Conservation (phyloP, 2,329 filamentous ascomycete genomes). For the Claviceps sp. region DNA sequence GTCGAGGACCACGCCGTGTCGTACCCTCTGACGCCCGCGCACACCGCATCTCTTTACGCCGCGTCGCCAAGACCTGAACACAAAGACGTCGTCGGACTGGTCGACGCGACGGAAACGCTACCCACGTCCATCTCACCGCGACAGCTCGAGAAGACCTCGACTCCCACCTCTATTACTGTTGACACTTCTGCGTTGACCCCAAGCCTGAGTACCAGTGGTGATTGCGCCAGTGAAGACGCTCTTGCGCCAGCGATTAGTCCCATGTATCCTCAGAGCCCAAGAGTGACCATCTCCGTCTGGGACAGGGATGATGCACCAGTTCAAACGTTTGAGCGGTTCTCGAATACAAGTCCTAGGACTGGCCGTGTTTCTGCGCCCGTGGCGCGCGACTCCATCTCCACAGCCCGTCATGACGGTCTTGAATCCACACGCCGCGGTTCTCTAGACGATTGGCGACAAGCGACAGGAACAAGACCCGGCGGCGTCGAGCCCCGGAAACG, state of each 20-base stretch:
- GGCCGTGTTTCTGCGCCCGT: constrained; percentile 4
- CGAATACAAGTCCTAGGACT: constrained; percentile 24
- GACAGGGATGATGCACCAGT: constrained; percentile 27
- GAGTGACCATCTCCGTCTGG: constrained; percentile 44
- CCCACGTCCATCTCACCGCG: constrained; percentile 28
- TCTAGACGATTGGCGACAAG: constrained; percentile 27
- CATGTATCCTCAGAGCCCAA: constrained; percentile 37
- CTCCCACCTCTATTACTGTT: constrained; percentile 17
- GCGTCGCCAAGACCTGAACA: constrained; percentile 26
- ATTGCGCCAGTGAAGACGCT: constrained; percentile 37
- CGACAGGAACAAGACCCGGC: constrained; percentile 24
- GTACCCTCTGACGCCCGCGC: constrained; percentile 38
- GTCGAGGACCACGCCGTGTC: constrained; percentile 11
- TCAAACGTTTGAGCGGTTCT: constrained; percentile 26
- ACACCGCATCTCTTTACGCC: constrained; percentile 35
- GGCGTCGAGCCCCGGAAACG: constrained; percentile 36
- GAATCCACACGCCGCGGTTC: constrained; percentile 22
- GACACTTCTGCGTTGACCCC: constrained; percentile 31
- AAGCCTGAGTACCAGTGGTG: constrained; percentile 31
- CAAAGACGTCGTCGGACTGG: constrained; percentile 13
- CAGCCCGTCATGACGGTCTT: constrained; percentile 9
- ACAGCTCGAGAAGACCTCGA: constrained; percentile 27
- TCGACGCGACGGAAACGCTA: constrained; percentile 12
- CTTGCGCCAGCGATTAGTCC: constrained; percentile 22
- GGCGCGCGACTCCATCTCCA: constrained; percentile 27